Conservation (phyloP, 2,329 filamentous ascomycete species). For the Neobulgaria alba region DNA sequence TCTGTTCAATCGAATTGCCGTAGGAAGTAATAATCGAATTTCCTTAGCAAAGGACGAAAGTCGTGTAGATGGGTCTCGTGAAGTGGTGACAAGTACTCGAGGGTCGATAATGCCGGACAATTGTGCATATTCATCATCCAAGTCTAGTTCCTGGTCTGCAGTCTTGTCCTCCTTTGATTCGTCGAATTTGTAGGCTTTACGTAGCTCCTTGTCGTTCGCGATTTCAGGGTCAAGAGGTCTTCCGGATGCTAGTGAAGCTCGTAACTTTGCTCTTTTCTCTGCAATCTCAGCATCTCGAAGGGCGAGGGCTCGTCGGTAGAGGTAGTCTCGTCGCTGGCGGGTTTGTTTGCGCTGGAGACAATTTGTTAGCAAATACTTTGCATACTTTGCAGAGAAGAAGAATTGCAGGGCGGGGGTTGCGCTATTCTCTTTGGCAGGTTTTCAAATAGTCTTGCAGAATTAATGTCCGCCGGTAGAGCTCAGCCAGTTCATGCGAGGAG, state of each 20-base stretch:
- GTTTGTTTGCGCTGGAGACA: conserved; percentile 55
- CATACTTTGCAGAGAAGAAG: conserved; percentile 2
- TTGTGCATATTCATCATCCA: conserved; percentile 85
- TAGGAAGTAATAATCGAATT: conserved; percentile 74
- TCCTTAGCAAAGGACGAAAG: conserved; percentile 91
- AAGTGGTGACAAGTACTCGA: conserved; percentile 82
- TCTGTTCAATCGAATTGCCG: conserved; percentile 79
- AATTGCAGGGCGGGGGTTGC: too few species aligned
- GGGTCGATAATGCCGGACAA: conserved; percentile 89
- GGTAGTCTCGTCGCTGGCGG: conserved; percentile 74
- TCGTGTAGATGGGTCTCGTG: conserved; percentile 75
- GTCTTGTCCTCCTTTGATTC: conserved; percentile 66
- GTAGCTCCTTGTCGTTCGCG: conserved; percentile 75
- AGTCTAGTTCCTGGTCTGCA: conserved; percentile 58
- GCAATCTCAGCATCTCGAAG: conserved; percentile 87
- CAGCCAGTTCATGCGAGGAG: too few species aligned
- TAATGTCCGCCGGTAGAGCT: too few species aligned
- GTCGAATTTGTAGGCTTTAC: conserved; percentile 89
- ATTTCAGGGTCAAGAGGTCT: conserved; percentile 76
- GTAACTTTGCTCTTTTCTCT: conserved; percentile 81
- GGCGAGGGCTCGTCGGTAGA: conserved; percentile 81
- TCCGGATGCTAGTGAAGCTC: conserved; percentile 78
- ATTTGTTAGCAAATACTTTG: conserved; percentile 13
- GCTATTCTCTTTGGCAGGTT: too few species aligned
- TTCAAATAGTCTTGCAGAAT: too few species aligned